Evolutionary conservation across 2,329 filamentous ascomycete genomes (phyloP), one percentile per base, ranked within the genome.

Genomic region (Uncinocarpus reesii): DNA sequence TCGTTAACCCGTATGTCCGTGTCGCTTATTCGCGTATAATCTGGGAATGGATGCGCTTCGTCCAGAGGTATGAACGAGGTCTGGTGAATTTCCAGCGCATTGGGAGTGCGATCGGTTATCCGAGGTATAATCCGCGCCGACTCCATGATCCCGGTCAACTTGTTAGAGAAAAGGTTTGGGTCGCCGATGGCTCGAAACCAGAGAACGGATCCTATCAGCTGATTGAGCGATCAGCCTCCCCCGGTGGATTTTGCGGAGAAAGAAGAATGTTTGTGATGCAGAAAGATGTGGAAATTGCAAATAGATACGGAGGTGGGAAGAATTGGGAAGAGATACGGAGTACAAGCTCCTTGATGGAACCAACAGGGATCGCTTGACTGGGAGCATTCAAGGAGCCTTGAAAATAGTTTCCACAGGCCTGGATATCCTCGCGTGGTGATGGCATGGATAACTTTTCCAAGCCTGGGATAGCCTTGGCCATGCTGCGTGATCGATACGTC

Each of bases 211-310:
- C 34, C 6, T 52, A 43, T 21, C 21, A 42, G 15, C 28, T 45
- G 18, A 2, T 52, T n/a, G 45, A 52, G 23, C n/a, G 45, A 15
- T 15, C 23, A 21, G 40, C 45, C 7, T 20, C 20, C 1, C n/a
- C 32, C 2, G 49, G 49, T 4, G 49, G 49, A n/a, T 48, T 52
- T 15, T 52, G 49, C 24, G 49, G 49, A 28, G 29, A 52, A 32
- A 48, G 45, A 20, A 28, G 32, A 41, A 45, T 44, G 34, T 52
- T 52, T 23, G 49, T 52, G 26, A 52, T 52, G 49, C 36, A 41
- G 28, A 23, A 46, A 16, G 40, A 48, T 42, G 34, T 51, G 7
- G 20, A 20, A 16, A 34, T n/a, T 10, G 49, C 49, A 20, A 52
- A 48, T 21, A 35, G 26, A 31, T 36, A 36, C 7, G 36, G 49